Conservation (phyloP, 768 basidiomycete species). For the Sarcodon sp. region DNA sequence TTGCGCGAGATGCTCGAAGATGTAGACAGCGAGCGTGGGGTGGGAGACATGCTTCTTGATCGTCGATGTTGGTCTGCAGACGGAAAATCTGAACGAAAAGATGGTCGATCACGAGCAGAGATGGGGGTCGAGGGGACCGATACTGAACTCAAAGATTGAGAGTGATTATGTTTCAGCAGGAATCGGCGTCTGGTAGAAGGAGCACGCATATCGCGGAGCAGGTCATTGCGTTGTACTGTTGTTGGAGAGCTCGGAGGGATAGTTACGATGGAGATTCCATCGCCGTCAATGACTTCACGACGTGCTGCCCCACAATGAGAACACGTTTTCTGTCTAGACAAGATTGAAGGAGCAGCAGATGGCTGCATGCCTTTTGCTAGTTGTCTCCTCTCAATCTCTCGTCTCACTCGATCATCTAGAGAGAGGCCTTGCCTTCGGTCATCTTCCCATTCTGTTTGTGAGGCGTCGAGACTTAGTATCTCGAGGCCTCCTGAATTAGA, state of each 20-base stretch:
- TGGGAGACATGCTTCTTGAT: background rate
- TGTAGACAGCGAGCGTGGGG: background rate
- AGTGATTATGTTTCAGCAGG: background rate
- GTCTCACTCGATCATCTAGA: conserved; percentile 24
- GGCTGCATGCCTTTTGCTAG: conserved; percentile 1
- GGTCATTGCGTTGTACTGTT: too few species aligned
- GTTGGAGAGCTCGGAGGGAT: too few species aligned
- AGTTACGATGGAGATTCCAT: too few species aligned
- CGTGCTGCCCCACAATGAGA: background rate
- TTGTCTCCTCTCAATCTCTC: conserved; percentile 14
- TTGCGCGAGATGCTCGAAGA: background rate
- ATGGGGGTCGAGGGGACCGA: background rate
- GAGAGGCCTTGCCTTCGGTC: conserved; percentile 29
- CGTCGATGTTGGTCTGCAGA: background rate
- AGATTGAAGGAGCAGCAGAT: background rate
- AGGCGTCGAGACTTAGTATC: conserved; percentile 35
- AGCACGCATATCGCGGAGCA: too few species aligned
- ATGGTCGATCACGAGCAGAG: background rate
- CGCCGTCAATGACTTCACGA: background rate
- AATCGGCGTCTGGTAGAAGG: background rate
- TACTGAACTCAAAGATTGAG: background rate
- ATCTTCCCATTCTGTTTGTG: conserved; percentile 25
- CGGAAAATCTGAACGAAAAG: background rate
- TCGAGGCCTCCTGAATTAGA: conserved; percentile 27
- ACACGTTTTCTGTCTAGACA: background rate